Evolutionary conservation across 2,329 filamentous ascomycete species (phyloP), one percentile per base, ranked within the genome.

Genomic region (Alternaria arborescens): DNA sequence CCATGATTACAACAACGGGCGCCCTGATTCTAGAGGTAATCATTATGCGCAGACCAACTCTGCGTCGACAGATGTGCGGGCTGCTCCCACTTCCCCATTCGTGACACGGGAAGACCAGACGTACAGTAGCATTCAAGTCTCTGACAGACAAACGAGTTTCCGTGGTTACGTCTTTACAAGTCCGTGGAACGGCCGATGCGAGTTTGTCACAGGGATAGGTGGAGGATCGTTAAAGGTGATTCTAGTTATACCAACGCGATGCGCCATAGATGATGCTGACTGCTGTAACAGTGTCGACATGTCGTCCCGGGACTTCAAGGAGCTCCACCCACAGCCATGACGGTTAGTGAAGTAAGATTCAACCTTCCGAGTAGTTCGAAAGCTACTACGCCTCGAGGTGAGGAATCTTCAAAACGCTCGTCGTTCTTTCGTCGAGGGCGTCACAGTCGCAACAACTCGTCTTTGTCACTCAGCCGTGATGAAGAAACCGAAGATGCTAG

Each of bases 131-230:
- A 71, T 73, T 4, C 71, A 72, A 40, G 61, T 84, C 80, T 18
- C 80, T 83, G 62, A 86, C 18, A 72, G 63, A 34, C 72, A 69
- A 22, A 83, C 88, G 0, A 84, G 85, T 32, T 90, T 89, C 72
- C 79, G 80, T 64, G 78, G 85, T 18, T 97, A 96, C 78, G 86
- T 88, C 1, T 97, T 97, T 74, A 81, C 83, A 20, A 95, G 91
- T 42, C 94, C 93, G 0, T 98, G 94, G 94, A 89, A 92, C 62
- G 91, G 92, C 16, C 86, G 86, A 42, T 98, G 94, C 79, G 91
- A 94, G 62, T 98, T 98, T 78, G 84, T 87, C 16, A 95, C 93
- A 0, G 90, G 91, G 38, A 85, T 88, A 57, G 89, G 87, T 43
- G 94, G 94, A 3, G 89, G 90, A 52, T 90, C 87, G 56, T 80